Evolutionary conservation across 163 green algal species (phyloP), one percentile per base, ranked within the genome.

Genomic region (Coccomyxa subellipsoidea): DNA sequence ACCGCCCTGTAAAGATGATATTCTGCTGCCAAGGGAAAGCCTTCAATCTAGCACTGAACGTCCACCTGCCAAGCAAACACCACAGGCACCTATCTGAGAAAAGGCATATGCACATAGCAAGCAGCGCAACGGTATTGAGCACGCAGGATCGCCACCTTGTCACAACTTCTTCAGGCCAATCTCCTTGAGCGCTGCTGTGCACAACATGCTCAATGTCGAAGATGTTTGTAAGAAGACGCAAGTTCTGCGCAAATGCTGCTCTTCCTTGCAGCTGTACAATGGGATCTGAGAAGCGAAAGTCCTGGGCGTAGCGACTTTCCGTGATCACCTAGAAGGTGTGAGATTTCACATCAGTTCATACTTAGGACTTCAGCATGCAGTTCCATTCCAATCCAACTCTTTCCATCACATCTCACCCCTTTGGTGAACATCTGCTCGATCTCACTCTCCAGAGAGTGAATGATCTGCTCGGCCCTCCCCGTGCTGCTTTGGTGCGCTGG

Each of bases 1-100:
- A 93, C 0, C 54, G 73, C 4, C 93, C 93, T 9, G 90, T 95
- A 84, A 95, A 93, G 27, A 89, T 84, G 27, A 94, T 54, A 71
- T 82, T 82, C 0, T 90, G 91, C 59, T 86, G 82, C 91, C 88
- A 94, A 0, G 85, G 88, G 32, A 90, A 32, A 39, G 84, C 32
- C 70, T 82, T 85, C 0, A 78, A 80, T 69, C 85, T 87, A 34
- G 88, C n/a, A 3, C 38, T 27, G 82, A 90, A 90, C 0, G 83
- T 89, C 88, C 85, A 90, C 81, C 87, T 91, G 76, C 37, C 29
- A 73, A 23, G 21, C 47, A 59, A 59, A 18, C 47, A 59, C 23
- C 15, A 27, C 47, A 59, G 21, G 47, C 23, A 27, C 0, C 3
- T 2, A 59, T 18, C 47, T 18, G 8, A 12, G 23, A 23, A 59